Evolutionary conservation across 495 filamentous ascomycete genomes (phyloP), one percentile per base, ranked within the genome.

Genomic region (Saxispiralis lemnorum): DNA sequence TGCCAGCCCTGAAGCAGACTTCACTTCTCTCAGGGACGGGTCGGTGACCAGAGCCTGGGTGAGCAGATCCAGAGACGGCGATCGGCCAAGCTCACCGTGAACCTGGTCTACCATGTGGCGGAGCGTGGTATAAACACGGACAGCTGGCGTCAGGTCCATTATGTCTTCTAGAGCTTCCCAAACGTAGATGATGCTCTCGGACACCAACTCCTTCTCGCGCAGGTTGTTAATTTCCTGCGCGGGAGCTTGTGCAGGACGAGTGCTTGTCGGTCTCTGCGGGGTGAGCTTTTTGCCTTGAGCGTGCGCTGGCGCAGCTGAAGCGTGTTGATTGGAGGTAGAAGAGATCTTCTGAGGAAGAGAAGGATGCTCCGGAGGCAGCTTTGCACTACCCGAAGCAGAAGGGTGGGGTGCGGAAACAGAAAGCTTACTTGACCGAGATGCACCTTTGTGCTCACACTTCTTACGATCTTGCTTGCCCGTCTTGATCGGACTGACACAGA

Each of bases 21-120:
- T 73, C 21, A 85, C 66, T n/a, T 74, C 69, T 38, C 67, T 66
- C 71, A 84, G 78, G 31, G 72, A 66, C 43, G 71, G 64, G 48
- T 76, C 67, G 44, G 74, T 75, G 16, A 69, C 73, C 35, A 85
- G 61, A 12, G 75, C 77, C 43, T 81, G 74, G 30, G 74, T 66
- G 47, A 86, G 78, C 59, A 79, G 65, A 44, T 67, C 44, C 28
- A 85, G 51, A 18, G 63, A 61, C 0, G 73, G 73, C 31, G 66
- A 66, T 30, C 71, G 67, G 12, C 62, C 54, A 53, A 78, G 83
- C 24, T 59, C 62, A 13, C 59, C 55, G 13, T 62, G 59, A 51
- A 73, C 81, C 38, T 67, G 68, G 41, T 64, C 56, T 44, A 68
- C 60, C 12, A 73, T 53, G 56, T 79, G 75, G 46, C 78, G 68